Evolutionary conservation across 768 basidiomycete species (phyloP), one percentile per base, ranked within the genome.

Genomic region (Phylloporus sp.): DNA sequence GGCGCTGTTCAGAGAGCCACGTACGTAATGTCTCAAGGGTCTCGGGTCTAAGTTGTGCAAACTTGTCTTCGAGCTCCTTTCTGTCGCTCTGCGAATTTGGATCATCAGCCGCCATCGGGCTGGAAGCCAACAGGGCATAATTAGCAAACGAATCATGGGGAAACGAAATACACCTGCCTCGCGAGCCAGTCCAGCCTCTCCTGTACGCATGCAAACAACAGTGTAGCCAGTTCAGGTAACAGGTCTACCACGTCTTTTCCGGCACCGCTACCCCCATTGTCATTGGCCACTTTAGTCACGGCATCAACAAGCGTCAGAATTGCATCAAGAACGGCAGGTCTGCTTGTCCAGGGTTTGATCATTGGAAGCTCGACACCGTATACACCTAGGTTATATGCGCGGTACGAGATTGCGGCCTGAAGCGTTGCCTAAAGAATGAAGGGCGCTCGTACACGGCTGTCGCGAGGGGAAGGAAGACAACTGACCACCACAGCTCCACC

Each of bases 331-430:
- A 89, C 64, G 0, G 69, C 60, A 4, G 81, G 71, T 37, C 74
- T 74, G 57, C 90, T 89, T 15, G 91, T 90, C 95, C 94, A 98
- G 0, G 88, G 82, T 49, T 82, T 77, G 53, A 77, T 74, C 77
- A 81, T 80, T 5, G 78, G 84, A 18, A 75, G 70, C 20, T 80
- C 75, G 35, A 97, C 73, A 24, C 90, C 90, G 61, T 98, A 98
- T 9, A 86, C 79, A 8, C 74, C 72, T 3, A 77, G 60, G 55
- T 89, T 84, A 52, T 83, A 81, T 29, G 77, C 75, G 32, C 93
- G 79, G 62, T 89, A 90, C 27, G 84, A 80, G 40, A 81, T 72
- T 0, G 90, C 83, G 2, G 90, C 82, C 55, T 76, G 76, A 32
- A 88, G 73, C 11, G 87, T 77, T 27, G 78, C 80, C 93, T 95